A percentile compares a stretch with the other conserved stretches of the same genome.
Evolutionary conservation across 169 alveolate genomes (phyloP).

Genomic region (Hammondia hammondi): DNA sequence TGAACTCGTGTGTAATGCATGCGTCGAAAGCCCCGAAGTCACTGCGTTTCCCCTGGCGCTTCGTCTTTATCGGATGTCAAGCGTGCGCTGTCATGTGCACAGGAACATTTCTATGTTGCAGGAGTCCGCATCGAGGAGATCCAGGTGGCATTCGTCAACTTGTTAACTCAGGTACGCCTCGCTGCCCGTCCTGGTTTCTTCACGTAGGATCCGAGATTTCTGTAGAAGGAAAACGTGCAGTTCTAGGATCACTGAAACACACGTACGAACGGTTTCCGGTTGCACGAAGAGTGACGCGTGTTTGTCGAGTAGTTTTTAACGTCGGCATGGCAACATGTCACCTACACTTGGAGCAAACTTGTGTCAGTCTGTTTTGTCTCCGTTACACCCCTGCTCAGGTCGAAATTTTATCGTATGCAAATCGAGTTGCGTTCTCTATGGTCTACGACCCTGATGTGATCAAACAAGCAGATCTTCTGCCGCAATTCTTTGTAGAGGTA

Average conservation of each 20-base stretch:
- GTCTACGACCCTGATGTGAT: slow-evolving; percentile 39
- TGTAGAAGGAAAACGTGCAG: too few species aligned
- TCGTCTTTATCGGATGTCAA: not conserved
- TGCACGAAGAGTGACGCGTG: too few species aligned
- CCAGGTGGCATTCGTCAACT: not conserved
- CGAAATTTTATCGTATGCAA: slow-evolving; percentile 24
- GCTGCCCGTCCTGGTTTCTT: not conserved
- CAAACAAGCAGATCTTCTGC: not conserved
- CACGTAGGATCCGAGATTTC: not conserved
- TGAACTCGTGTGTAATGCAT: too few species aligned
- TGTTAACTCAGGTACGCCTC: not conserved
- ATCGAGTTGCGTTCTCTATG: not conserved
- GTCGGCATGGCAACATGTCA: too few species aligned
- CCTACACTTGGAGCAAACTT: too few species aligned
- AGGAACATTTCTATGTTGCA: slow-evolving; percentile 17
- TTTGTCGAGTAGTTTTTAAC: too few species aligned
- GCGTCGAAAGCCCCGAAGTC: too few species aligned
- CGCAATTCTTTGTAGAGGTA: slow-evolving; percentile 40
- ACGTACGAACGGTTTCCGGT: too few species aligned
- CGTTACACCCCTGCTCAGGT: not conserved
- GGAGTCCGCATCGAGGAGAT: slow-evolving; percentile 22
- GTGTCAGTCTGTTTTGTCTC: not conserved
- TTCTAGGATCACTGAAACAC: too few species aligned
- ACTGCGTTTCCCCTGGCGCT: too few species aligned
- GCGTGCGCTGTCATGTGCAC: not conserved